A percentile compares a stretch with the other conserved stretches of the same genome.
phyloP scores from a whole-genome alignment of 202 grass and related monocot genomes.

The Dendrocalamus latiflorus region DNA sequence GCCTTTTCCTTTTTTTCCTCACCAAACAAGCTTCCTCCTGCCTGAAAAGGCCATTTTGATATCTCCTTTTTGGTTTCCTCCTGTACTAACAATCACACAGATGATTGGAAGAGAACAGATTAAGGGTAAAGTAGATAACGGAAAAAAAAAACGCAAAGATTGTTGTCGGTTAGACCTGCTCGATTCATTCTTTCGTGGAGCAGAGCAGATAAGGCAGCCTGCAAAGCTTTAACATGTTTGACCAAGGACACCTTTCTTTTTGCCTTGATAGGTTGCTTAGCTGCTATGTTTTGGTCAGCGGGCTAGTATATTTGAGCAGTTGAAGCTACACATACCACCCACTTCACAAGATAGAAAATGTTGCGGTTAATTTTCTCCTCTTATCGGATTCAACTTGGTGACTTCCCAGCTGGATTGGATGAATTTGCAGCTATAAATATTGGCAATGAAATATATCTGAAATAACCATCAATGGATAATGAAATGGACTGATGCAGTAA shows the following conservation, averaged over 20 bases:
- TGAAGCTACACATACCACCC: conserved; percentile 11
- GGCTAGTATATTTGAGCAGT: conserved; percentile 29
- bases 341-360: neutral
- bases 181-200: conserved; percentile 18
- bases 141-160: neutral
- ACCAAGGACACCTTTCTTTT: neutral
- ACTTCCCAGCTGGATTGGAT: neutral
- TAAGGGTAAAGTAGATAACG: neutral
- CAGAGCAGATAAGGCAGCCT: conserved; percentile 9
- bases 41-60: neutral
- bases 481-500: neutral
- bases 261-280: neutral
- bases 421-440: neutral
- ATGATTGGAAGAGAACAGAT: neutral
- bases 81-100: neutral
- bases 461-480: neutral
- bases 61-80: neutral
- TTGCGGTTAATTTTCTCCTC: neutral
- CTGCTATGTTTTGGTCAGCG: conserved; percentile 2
- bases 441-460: neutral
- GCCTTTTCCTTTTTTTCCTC: neutral
- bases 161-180: conserved; percentile 22
- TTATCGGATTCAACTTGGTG: neutral
- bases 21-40: neutral
- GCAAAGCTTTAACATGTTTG: neutral